A percentile compares a stretch with the other conserved stretches of the same genome.
phyloP scores from a whole-genome alignment of 441 rosid genomes.

The Cnidoscolus chayamansa region DNA sequence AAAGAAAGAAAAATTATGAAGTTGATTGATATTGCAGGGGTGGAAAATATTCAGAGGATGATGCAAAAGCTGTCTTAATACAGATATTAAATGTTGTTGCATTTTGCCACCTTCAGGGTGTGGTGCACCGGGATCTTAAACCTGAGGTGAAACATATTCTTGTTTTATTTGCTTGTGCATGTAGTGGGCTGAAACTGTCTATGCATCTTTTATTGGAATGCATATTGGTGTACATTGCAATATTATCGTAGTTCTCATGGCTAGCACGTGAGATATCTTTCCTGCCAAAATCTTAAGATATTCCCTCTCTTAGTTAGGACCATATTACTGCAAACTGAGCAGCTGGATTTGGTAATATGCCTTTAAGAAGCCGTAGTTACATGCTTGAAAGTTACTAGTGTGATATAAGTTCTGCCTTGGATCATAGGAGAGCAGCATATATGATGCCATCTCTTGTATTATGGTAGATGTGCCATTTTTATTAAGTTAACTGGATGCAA shows the following conservation, averaged over 20 bases:
- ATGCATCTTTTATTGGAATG: not conserved
- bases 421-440: not conserved
- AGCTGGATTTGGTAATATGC: not conserved
- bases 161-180: not conserved
- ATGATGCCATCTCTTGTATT: not conserved
- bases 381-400: not conserved
- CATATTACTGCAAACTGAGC: not conserved
- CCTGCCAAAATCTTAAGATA: not conserved
- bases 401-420: not conserved
- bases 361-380: not conserved
- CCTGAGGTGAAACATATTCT: constrained; percentile 70
- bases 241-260: not conserved
- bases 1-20: not conserved
- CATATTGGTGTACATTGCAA: not conserved
- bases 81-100: constrained; percentile 89
- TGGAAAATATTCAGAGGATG: constrained; percentile 96
- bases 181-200: not conserved
- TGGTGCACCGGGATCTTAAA: constrained; percentile 95
- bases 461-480: not conserved
- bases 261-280: constrained; percentile 1
- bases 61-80: constrained; percentile 79
- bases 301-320: too few species aligned
- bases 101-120: constrained; percentile 97
- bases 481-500: not conserved
- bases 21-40: constrained; percentile 54